phyloP scores from a whole-genome alignment of 345 rosid genomes.

The Eutrema heterophyllum region DNA sequence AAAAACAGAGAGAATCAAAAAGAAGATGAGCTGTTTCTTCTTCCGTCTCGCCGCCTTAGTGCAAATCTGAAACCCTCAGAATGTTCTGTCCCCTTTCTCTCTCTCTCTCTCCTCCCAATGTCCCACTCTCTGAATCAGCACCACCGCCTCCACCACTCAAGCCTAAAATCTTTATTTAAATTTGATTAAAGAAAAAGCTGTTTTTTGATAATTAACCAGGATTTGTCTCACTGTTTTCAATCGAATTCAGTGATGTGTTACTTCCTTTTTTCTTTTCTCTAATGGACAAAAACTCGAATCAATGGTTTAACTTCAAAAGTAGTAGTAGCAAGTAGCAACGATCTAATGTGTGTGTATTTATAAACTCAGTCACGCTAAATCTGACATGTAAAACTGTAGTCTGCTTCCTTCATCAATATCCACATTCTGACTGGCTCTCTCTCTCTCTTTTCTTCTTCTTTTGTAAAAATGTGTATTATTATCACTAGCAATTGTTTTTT shows the following conservation, averaged over 20 bases:
- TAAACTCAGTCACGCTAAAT: constrained; percentile 2
- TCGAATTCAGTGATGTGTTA: constrained; percentile 9
- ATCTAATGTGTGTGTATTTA: not conserved
- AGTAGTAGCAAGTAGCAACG: not conserved
- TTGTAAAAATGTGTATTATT: too few species aligned
- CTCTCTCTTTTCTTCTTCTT: not conserved
- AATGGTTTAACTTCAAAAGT: not conserved
- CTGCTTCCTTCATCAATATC: not conserved
- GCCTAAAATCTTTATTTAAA: not conserved
- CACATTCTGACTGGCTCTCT: not conserved
- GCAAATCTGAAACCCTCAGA: constrained; percentile 29
- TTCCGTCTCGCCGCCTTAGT: not conserved
- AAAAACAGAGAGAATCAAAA: constrained; percentile 34
- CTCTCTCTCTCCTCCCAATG: constrained; percentile 5
- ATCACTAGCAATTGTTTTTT: not conserved
- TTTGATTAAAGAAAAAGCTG: not conserved
- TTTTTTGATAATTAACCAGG: not conserved
- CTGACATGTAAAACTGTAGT: constrained; percentile 14
- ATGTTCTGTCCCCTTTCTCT: constrained; percentile 20
- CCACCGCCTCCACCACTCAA: constrained; percentile 37
- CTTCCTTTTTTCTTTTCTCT: not conserved
- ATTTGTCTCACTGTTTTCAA: constrained; percentile 17
- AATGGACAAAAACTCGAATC: not conserved
- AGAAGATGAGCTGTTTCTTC: constrained; percentile 49
- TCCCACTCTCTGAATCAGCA: constrained; percentile 35